Conservation (phyloP, 2,329 filamentous ascomycete genomes). For the Cordyceps pruinosa region DNA sequence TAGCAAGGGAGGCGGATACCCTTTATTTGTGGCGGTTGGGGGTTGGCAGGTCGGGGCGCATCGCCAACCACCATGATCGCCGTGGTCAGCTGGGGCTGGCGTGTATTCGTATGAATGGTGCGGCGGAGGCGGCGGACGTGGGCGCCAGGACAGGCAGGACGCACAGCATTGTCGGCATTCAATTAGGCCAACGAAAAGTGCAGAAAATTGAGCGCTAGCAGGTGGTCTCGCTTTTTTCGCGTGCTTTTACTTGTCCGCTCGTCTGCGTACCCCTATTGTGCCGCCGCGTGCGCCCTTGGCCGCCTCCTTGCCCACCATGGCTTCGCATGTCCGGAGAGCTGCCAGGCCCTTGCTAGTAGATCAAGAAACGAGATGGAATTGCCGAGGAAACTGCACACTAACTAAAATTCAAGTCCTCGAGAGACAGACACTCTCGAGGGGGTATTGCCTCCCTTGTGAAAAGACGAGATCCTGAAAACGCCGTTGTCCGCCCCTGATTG, state of each 20-base stretch:
- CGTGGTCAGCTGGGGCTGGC: background rate
- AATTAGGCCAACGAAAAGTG: background rate
- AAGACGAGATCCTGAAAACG: constrained; percentile 1
- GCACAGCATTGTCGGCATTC: background rate
- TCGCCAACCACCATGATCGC: background rate
- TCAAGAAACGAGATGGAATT: background rate
- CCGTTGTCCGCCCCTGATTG: background rate
- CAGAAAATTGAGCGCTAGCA: background rate
- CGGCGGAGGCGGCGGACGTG: no score
- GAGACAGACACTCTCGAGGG: background rate
- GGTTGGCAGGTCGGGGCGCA: background rate
- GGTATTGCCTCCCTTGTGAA: constrained; percentile 2
- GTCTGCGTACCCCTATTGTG: background rate
- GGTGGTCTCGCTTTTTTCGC: background rate
- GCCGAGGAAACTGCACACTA: background rate
- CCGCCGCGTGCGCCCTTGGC: background rate
- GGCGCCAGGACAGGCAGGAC: background rate
- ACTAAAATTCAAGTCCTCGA: constrained; percentile 3
- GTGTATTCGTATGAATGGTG: background rate
- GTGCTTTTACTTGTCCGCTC: background rate
- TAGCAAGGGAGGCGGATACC: background rate
- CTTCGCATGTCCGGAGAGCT: background rate
- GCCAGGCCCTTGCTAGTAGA: background rate
- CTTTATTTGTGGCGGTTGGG: background rate
- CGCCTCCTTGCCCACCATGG: background rate